Evolutionary conservation across 441 rosid genomes (phyloP).

Genomic region (Monsonia emarginata): DNA sequence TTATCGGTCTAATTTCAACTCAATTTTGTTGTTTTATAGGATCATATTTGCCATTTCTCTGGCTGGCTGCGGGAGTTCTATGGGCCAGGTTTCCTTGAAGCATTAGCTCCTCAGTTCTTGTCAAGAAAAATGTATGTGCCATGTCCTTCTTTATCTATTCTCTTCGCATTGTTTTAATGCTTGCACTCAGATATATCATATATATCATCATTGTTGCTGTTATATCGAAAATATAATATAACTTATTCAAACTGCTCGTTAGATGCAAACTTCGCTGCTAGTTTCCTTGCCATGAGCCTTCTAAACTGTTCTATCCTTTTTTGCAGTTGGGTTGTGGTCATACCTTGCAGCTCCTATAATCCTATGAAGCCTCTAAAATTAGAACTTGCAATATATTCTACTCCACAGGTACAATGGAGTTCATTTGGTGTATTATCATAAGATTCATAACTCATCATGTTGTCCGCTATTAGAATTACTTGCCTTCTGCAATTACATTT

Average conservation of each 20-base stretch:
- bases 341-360: slow-evolving; percentile 38
- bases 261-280: neutral
- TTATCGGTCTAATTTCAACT: slow-evolving; percentile 2
- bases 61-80: slow-evolving; percentile 44
- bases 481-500: neutral
- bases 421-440: slow-evolving; percentile 10
- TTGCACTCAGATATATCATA: neutral
- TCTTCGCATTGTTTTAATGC: neutral
- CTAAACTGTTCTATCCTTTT: neutral
- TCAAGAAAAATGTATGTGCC: slow-evolving; percentile 41
- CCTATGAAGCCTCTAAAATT: slow-evolving; percentile 30
- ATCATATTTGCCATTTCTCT: slow-evolving; percentile 38
- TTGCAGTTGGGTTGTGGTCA: slow-evolving; percentile 47
- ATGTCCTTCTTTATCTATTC: slow-evolving; percentile 3
- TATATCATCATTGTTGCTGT: neutral
- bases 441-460: neutral
- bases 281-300: slow-evolving; percentile 5
- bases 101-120: slow-evolving; percentile 34
- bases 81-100: slow-evolving; percentile 48
- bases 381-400: slow-evolving; percentile 43
- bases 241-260: slow-evolving; percentile 3
- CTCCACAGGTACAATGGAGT: slow-evolving; percentile 28
- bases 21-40: slow-evolving; percentile 19
- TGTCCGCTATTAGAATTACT: slow-evolving; percentile 1
- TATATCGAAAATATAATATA: slow-evolving; percentile 1